A percentile compares a stretch with the other conserved stretches of the same genome.
Conservation (phyloP, 140 eudicot genomes). For the Anethum foeniculum region DNA sequence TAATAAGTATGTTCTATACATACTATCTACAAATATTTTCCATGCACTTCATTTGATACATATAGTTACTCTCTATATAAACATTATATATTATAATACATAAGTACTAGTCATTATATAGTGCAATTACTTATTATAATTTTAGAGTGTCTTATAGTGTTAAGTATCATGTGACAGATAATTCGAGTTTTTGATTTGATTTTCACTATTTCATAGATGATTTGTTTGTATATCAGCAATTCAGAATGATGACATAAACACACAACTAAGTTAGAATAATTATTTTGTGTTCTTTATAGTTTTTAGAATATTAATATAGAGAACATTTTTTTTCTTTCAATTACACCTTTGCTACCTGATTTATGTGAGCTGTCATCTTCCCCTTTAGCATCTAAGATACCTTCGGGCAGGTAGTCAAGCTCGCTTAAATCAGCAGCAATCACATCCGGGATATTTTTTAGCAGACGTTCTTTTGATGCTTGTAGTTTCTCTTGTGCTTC, state of each 20-base stretch:
- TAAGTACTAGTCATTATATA: neutral
- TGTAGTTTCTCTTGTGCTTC: neutral
- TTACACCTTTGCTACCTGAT: neutral
- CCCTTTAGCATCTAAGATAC: neutral
- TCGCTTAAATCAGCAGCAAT: slow-evolving; percentile 1
- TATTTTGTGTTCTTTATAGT: neutral
- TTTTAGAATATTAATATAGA: neutral
- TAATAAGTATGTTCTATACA: neutral
- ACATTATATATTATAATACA: too few species aligned
- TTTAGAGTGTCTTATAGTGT: neutral
- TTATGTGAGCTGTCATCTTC: neutral
- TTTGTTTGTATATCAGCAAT: neutral
- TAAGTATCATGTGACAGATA: neutral
- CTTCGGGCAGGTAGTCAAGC: neutral
- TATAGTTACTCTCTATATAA: neutral
- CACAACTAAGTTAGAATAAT: neutral
- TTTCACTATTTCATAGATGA: neutral
- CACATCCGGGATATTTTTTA: neutral
- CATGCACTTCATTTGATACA: neutral
- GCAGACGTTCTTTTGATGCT: neutral
- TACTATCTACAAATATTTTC: too few species aligned
- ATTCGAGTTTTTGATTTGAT: neutral
- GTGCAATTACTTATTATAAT: too few species aligned
- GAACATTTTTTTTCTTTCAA: neutral
- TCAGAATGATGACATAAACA: neutral